Evolutionary conservation across 306 rosid species (phyloP).

Genomic region (Sicyos edulis): DNA sequence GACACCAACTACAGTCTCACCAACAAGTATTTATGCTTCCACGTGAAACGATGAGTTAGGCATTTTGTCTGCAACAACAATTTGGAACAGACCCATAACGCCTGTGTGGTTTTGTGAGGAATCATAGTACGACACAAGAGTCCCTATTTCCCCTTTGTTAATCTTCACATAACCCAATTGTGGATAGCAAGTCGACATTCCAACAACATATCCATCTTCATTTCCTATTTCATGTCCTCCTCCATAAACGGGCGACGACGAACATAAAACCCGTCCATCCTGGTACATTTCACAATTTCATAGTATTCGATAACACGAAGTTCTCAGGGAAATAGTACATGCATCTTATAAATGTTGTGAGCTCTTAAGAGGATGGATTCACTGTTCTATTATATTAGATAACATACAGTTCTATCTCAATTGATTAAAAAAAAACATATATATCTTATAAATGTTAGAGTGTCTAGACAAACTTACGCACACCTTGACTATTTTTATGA

Average conservation of each 20-base stretch:
- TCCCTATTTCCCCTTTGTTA: constrained; percentile 44
- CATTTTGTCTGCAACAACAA: constrained; percentile 52
- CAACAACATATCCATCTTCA: constrained; percentile 60
- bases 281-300: constrained; percentile 10
- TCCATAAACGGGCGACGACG: constrained; percentile 68
- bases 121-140: constrained; percentile 44
- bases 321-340: too few relatives aligned
- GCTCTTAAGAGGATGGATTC: too few relatives aligned
- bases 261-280: constrained; percentile 70
- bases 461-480: too few relatives aligned
- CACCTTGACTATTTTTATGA: too few relatives aligned
- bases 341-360: too few relatives aligned
- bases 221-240: constrained; percentile 58
- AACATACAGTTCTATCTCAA: too few relatives aligned
- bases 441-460: too few relatives aligned
- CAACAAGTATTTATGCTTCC: neutral
- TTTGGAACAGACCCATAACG: constrained; percentile 69
- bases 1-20: neutral
- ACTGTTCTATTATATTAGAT: too few relatives aligned
- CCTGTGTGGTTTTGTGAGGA: constrained; percentile 45
- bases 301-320: too few relatives aligned
- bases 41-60: constrained; percentile 31
- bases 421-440: too few relatives aligned
- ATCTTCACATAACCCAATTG: constrained; percentile 53
- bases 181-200: constrained; percentile 82